A percentile compares a stretch with the other conserved stretches of the same genome.
These are phyloP conservation scores for Arthrobotrys iridis DNA, from an alignment of 2,329 filamentous ascomycete genomes.

Conservation along the genomic window DNA sequence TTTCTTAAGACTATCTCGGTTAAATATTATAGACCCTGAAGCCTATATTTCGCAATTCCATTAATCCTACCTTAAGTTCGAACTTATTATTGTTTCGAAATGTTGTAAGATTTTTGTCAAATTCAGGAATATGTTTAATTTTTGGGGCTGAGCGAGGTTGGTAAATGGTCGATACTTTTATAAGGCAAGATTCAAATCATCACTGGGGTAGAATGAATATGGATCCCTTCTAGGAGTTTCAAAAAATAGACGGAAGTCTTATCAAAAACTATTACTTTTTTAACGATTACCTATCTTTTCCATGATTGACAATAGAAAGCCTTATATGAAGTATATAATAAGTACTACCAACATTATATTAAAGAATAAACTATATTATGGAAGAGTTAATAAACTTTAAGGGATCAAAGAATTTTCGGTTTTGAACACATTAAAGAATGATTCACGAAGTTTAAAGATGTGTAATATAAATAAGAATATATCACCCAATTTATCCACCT, in stretches of 20 bases:
- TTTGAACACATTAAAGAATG: neutral
- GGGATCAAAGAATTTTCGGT: conserved; percentile 23
- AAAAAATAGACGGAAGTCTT: neutral
- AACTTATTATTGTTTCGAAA: conserved; percentile 8
- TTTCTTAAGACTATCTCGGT: conserved; percentile 1
- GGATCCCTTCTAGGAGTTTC: conserved; percentile 20
- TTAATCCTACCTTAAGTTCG: neutral
- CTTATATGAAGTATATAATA: neutral
- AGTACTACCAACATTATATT: neutral
- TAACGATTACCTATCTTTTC: conserved; percentile 2
- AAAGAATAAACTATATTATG: neutral
- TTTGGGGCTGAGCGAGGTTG: neutral
- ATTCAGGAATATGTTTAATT: neutral
- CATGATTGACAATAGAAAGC: conserved; percentile 1
- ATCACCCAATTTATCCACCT: conserved; percentile 62
- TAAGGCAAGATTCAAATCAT: neutral
- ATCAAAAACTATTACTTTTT: neutral
- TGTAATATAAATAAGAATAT: conserved; percentile 60
- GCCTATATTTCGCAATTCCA: conserved; percentile 32
- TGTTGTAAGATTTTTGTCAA: conserved; percentile 20
- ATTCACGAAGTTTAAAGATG: conserved; percentile 53
- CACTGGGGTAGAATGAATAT: neutral
- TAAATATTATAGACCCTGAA: conserved; percentile 23
- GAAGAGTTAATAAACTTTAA: conserved; percentile 13
- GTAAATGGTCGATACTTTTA: neutral